Evolutionary conservation across 2,329 filamentous ascomycete species (phyloP), one percentile per base, ranked within the genome.

Genomic region (Tolypocladium endophyticum): DNA sequence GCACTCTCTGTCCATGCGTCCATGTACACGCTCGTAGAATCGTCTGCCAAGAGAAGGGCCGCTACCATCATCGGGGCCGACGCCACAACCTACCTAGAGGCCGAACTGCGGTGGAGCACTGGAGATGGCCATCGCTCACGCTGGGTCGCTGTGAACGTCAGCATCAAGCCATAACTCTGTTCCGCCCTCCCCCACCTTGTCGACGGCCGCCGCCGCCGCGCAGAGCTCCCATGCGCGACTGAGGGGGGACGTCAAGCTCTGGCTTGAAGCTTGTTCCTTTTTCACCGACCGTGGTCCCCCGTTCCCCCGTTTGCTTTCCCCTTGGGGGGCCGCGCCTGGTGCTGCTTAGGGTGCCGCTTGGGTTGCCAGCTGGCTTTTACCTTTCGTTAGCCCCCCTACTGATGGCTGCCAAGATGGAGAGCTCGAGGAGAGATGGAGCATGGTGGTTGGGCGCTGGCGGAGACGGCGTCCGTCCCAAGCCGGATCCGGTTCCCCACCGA

Each of bases 401-500:
- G 30, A 16, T 50, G 47, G 45, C 25, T 50, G 43, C 43, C 45
- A 14, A 50, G 47, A 50, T 23, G 30, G 30, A 23, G 47, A 50
- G 50, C 30, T 36, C 11, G 50, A 52, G 16, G 28, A 16, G 47
- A 33, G 23, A 43, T 8, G n/a, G 38, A 11, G 33, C 47, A 20
- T 38, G 60, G 59, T 64, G 63, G 61, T 57, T 62, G 63, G 60
- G 56, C 56, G 25, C 25, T 36, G 33, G 36, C 35, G 50, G 54
- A 39, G 59, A 36, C 55, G 63, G 61, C 58, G 60, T 61, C 56
- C 56, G 60, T 63, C 60, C 61, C 62, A 64, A 60, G 59, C 65
- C 71, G 70, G 69, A 73, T 73, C 69, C 69, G 69, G 55, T 71
- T 70, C 67, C 68, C 70, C 70, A 69, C 64, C 59, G 3, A 45